A percentile compares a stretch with the other conserved stretches of the same genome.
These are phyloP conservation scores for Talaromyces nanjingensis DNA, from an alignment of 495 filamentous ascomycete genomes.

Conservation along the genomic window DNA sequence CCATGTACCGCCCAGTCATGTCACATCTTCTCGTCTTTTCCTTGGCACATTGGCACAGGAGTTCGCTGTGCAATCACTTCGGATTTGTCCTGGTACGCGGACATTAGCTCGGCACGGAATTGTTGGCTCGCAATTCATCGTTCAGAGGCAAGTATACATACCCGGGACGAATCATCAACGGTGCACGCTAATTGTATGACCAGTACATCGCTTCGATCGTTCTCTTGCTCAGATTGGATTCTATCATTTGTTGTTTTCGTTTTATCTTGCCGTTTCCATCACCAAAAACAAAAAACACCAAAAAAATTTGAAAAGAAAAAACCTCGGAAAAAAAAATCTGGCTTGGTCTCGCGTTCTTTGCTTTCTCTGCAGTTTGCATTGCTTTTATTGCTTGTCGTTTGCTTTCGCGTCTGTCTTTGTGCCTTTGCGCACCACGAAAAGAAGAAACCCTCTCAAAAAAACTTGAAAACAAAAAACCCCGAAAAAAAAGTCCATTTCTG, in stretches of 20 bases:
- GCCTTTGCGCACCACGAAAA: neutral
- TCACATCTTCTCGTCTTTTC: neutral
- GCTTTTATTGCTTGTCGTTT: slow-evolving; percentile 1
- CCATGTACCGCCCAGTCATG: slow-evolving; percentile 1
- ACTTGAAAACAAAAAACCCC: neutral
- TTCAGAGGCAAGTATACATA: neutral
- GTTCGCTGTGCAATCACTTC: slow-evolving; percentile 1
- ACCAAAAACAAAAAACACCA: neutral
- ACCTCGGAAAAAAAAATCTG: neutral
- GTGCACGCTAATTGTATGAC: neutral
- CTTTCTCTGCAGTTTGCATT: neutral
- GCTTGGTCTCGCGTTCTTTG: neutral
- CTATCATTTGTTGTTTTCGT: neutral
- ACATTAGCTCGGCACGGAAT: neutral
- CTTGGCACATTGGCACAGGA: neutral
- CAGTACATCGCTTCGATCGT: neutral
- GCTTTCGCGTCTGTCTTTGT: neutral
- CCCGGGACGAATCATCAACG: neutral
- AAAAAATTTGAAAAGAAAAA: neutral
- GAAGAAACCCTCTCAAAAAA: slow-evolving; percentile 4
- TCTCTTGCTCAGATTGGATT: neutral
- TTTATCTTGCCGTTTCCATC: neutral
- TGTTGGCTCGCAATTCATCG: neutral
- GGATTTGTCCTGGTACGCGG: neutral
- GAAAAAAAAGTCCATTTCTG: neutral